Evolutionary conservation across 208 protist species (phyloP), one percentile per base, ranked within the genome.

Genomic region (Wallacemonas sp.): DNA sequence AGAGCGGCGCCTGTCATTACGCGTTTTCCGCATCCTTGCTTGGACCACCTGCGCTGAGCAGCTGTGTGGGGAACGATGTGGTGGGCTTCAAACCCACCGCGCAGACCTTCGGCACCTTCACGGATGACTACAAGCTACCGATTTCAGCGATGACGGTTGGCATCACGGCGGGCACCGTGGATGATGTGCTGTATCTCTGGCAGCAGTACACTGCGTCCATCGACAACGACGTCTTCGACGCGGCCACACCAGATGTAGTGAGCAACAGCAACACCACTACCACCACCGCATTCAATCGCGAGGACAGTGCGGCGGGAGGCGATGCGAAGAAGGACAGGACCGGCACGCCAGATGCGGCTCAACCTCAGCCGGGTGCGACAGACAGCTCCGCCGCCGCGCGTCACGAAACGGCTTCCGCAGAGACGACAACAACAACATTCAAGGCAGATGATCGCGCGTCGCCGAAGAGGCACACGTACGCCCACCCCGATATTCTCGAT

Each of bases 11-110:
- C 15, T 92, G 84, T 70, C 85, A 95, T 73, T 95, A 91, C 63
- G 72, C 77, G 26, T 85, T 95, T 56, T 88, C 71, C 70, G 83
- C 77, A 56, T 86, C 86, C 0, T 72, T 93, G 15, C 84, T 79
- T 53, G 81, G 86, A 11, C 86, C 89, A 0, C 68, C 86, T 2
- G 79, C 86, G 9, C 55, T 95, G 34, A 74, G 77, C n/a, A 84
- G 78, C 47, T 74, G 77, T 14, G 69, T 72, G n/a, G 41, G 73
- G 26, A 80, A 92, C 67, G 82, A 91, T 63, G 72, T 93, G 45
- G 79, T 87, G 0, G 87, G 82, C 66, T 96, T 93, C 82, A 96
- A 96, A 62, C 87, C 90, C 19, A 96, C 90, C 27, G 72, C 87
- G 17, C 90, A 93, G 66, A 91, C 85, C 44, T 92, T 96, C 38